Evolutionary conservation across 805 yeast species (phyloP), one percentile per base, ranked within the genome.

Genomic region (Wickerhamiella hasegawae): DNA sequence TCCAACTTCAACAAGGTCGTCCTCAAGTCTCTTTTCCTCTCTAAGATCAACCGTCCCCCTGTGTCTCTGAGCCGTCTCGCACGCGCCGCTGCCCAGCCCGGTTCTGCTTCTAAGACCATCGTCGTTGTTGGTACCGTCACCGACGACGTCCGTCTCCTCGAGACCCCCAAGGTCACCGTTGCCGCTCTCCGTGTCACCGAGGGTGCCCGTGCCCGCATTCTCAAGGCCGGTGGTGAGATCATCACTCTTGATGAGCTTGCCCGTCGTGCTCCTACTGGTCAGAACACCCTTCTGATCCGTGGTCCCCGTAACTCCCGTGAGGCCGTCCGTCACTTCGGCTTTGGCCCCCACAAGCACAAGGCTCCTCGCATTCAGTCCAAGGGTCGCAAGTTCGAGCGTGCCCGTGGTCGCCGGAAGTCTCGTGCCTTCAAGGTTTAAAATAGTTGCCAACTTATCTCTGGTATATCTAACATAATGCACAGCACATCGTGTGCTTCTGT

Each of bases 351-450:
- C 92, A 83, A 83, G 77, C 70, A 74, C 72, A 90, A 90, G 83
- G 97, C 97, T 61, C 99, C 99, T 71, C 84, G 92, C 74, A 77
- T 90, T 68, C 59, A 68, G 61, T 87, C 97, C 48, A 84, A 73
- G 67, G 99, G 99, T 68, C 90, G 97, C 79, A 90, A 90, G 74
- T 90, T 90, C 78, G 98, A 90, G 78, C 84, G 90, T 71, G 99
- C 96, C 60, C 90, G 99, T 82, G 99, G 99, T 78, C 92, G 79
- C 70, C 77, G 99, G 74, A 78, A 73, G 67, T 85, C 97, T 54
- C 84, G 92, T 78, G 99, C 94, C 74, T 90, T 90, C 98, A 90
- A 90, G 81, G 99, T 90, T 71, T 90, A 87, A 83, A 53, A 46
- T 11, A 14, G n/a, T 14, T 26, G 28, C 10, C 10, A 12, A 14